Evolutionary conservation across 2,329 filamentous ascomycete genomes (phyloP).

Genomic region (Elsinoe arachidis): DNA sequence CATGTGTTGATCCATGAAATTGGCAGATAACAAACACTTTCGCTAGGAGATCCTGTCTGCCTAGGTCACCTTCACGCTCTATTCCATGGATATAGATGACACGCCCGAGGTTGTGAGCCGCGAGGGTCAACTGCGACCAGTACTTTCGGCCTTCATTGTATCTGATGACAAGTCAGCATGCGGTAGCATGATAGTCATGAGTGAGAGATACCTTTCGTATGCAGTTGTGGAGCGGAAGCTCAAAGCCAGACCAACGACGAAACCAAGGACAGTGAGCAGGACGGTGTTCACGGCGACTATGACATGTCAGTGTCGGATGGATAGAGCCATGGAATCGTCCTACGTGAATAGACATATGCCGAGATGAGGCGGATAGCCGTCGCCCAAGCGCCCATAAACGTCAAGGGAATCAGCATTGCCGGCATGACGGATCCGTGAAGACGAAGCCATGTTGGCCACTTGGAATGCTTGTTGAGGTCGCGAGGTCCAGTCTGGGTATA

Average conservation of each 20-base stretch:
- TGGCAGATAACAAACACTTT: conserved; percentile 44
- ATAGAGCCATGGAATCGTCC: background rate
- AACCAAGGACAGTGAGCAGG: conserved; percentile 68
- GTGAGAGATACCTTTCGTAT: conserved; percentile 50
- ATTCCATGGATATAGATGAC: conserved; percentile 72
- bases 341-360: conserved; percentile 32
- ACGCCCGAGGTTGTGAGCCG: conserved; percentile 52
- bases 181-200: background rate
- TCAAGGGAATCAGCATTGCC: conserved; percentile 62
- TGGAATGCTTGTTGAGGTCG: conserved; percentile 64
- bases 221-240: conserved; percentile 70
- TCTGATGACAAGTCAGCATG: background rate
- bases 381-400: conserved; percentile 56
- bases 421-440: conserved; percentile 68
- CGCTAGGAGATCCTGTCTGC: conserved; percentile 58
- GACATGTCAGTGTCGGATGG: background rate
- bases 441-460: conserved; percentile 66
- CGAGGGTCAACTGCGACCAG: conserved; percentile 51
- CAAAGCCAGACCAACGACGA: conserved; percentile 69
- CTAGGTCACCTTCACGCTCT: conserved; percentile 47
- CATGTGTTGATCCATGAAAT: background rate
- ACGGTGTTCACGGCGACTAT: conserved; percentile 53
- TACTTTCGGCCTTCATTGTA: conserved; percentile 50
- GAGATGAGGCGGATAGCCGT: conserved; percentile 54
- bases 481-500: conserved; percentile 44